Evolutionary conservation across 371 early-diverging fungal genomes (phyloP).

Genomic region (Mucor saturninus): DNA sequence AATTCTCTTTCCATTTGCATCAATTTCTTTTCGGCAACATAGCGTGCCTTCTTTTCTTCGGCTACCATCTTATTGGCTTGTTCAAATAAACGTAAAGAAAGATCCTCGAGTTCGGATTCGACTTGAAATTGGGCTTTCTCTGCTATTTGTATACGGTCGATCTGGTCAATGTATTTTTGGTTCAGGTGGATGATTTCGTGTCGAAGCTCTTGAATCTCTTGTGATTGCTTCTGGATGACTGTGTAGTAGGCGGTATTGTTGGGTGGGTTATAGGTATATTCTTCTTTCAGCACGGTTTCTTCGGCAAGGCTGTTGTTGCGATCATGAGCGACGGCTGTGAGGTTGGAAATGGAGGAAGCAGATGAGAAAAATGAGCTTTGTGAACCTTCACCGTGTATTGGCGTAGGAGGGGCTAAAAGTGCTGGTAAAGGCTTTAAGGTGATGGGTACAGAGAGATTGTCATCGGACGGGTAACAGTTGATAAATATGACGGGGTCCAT

Average conservation of each 20-base stretch:
- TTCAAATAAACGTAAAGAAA: conserved; percentile 32
- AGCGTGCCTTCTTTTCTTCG: conserved; percentile 21
- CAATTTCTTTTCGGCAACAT: conserved; percentile 14
- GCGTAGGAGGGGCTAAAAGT: conserved; percentile 9
- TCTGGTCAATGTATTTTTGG: conserved; percentile 23
- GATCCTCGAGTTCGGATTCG: conserved; percentile 35
- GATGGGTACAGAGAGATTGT: conserved; percentile 4
- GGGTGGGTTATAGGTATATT: neutral
- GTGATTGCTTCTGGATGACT: conserved; percentile 22
- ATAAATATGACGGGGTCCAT: conserved; percentile 7
- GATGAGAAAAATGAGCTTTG: neutral
- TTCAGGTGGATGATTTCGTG: conserved; percentile 20
- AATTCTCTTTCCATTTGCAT: conserved; percentile 13
- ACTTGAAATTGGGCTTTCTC: conserved; percentile 17
- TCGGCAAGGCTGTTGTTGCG: neutral
- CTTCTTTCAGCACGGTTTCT: neutral
- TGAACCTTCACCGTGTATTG: neutral
- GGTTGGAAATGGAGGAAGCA: conserved; percentile 6
- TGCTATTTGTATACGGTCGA: conserved; percentile 10
- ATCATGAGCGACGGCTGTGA: neutral
- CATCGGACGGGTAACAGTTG: neutral
- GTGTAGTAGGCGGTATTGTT: neutral
- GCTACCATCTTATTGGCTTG: conserved; percentile 42
- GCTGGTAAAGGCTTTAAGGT: conserved; percentile 20
- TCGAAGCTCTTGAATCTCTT: conserved; percentile 26